Base-by-base conservation (phyloP, 352 stramenopile genomes). In the Pythium guiyangense region DNA sequence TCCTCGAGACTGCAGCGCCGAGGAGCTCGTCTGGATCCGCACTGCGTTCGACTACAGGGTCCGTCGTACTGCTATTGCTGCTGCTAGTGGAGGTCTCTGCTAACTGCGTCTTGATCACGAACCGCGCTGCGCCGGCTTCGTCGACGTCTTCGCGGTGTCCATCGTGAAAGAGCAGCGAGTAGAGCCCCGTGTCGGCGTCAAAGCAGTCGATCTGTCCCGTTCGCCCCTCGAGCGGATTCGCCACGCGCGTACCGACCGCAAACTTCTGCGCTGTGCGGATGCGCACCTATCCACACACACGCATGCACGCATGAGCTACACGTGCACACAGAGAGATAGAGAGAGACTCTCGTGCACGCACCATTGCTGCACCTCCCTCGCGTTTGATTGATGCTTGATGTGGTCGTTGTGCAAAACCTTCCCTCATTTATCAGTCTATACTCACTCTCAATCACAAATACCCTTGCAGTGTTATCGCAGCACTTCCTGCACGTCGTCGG, bases 141-240 rank as follows among this genome's bases (percentile, higher is more conserved):
- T 68, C 39, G 8, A 86, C 54, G 10, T 69, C 49, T 45, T 85
- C 69, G 47, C 49, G 49, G 64, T 78, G 65, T 55, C 70, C 66
- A 63, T 89, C 79, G 54, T 71, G 72, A 54, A 77, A 89, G 22
- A 70, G 55, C 17, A 89, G 60, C 17, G 66, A 67, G 60, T 89
- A 89, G 27, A 81, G 47, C 0, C 66, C 74, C 29, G 61, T 62
- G 49, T 55, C 62, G 17, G 49, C 47, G 57, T 87, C 71, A 45
- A 69, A 89, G 17, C 54, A 50, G 25, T 60, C 57, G 48, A 89
- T 77, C n/a, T 66, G 31, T n/a, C 79, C 79, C 31, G 74, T 86
- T 17, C 77, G 72, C 46, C 79, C 79, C 59, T 89, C 77, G 12
- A 87, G 29, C 6, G 77, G 79, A 34, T 84, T 73, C 20, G 76